Percentiles rank a stretch among this genome's conserved stretches.
These are phyloP conservation scores for Pseudocercospora eumusae DNA, from an alignment of 2,329 filamentous ascomycete species.

Conservation along the genomic window DNA sequence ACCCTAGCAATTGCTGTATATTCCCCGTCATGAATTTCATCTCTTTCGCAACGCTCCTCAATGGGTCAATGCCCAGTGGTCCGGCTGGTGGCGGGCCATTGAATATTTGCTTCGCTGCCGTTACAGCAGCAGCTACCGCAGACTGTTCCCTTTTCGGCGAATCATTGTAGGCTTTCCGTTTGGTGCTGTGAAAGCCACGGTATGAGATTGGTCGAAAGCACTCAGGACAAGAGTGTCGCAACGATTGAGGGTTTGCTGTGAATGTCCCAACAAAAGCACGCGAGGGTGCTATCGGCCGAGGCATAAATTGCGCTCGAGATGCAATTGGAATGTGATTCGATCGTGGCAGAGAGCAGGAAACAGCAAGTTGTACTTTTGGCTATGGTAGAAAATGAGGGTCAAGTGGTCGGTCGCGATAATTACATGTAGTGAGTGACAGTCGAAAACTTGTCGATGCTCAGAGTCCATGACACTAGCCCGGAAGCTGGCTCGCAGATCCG, in stretches of 20 bases:
- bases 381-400: neutral
- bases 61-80: constrained; percentile 78
- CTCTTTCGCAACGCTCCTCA: constrained; percentile 89
- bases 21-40: constrained; percentile 95
- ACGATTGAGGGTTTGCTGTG: constrained; percentile 19
- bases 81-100: constrained; percentile 65
- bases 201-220: constrained; percentile 36
- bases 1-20: constrained; percentile 88
- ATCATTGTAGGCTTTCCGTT: constrained; percentile 36
- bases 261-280: constrained; percentile 38
- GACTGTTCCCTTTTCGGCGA: constrained; percentile 50
- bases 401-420: neutral
- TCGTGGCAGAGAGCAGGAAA: constrained; percentile 1
- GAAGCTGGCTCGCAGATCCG: neutral
- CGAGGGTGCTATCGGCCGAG: constrained; percentile 36
- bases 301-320: constrained; percentile 34
- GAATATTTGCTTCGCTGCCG: constrained; percentile 68
- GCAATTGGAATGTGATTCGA: neutral
- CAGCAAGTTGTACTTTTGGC: neutral
- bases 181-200: constrained; percentile 34
- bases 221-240: constrained; percentile 34
- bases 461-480: neutral
- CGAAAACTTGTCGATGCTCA: neutral
- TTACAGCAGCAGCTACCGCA: constrained; percentile 74
- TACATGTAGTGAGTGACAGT: neutral